Base-by-base conservation (phyloP, 768 basidiomycete genomes). In the Leccinum variicolor region DNA sequence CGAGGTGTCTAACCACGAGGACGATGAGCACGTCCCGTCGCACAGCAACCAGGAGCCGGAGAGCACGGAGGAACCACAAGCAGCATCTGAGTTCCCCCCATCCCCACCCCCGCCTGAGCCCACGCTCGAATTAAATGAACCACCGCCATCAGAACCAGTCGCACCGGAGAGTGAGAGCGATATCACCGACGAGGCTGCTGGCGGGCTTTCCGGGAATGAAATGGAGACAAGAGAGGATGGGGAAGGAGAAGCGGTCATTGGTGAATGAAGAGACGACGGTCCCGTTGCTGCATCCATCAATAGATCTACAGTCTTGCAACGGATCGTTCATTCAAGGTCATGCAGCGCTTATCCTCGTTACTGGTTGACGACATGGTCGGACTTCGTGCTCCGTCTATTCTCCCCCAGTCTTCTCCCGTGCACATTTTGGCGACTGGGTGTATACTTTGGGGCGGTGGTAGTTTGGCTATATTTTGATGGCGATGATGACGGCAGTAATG, bases 111-210 rank as follows among this genome's bases (percentile, higher is more conserved):
- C 28, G 19, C 28, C 56, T 23, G 59, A 66, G 46, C 55, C 41
- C 6, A 10, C 56, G 8, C 62, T 72, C 28, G 68, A 72, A 46
- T 55, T 73, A 55, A 70, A 52, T 43, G 72, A 70, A 26, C 72
- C 70, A 46, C 66, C 66, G 13, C 66, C 70, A 26, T 70, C 72
- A 43, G 70, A 72, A 39, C 70, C 72, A 10, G 62, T 72, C 41
- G 70, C 68, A 0, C 70, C 70, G 54, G 70, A 72, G 58, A 73
- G 62, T 54, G 69, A 70, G 56, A 68, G 72, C 62, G 70, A 73
- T 67, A 73, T 72, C 64, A 68, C 70, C 59, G 72, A 73, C 43
- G 70, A 73, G 54, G 66, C 52, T 46, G 62, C 53, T 46, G 58
- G 48, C 54, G 65, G 36, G 45, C 45, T 31, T 53, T 68, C 54